Conservation (phyloP, 2,329 filamentous ascomycete species). For the Phaeosphaeriaceae sp. region DNA sequence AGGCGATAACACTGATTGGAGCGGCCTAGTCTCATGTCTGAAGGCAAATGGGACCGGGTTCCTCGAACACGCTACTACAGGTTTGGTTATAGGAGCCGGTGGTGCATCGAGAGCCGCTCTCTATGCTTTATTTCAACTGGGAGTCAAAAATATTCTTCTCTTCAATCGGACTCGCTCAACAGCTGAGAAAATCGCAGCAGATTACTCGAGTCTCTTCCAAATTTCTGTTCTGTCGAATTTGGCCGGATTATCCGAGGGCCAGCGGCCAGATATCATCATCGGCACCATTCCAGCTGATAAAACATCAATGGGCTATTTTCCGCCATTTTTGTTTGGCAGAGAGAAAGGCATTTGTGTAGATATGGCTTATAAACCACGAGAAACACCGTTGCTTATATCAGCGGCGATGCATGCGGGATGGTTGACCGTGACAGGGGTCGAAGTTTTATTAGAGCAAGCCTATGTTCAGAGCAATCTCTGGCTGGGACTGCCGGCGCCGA, state of each 20-base stretch:
- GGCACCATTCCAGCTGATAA: neutral
- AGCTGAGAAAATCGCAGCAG: slow-evolving; percentile 1
- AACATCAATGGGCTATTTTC: neutral
- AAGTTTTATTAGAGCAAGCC: slow-evolving; percentile 6
- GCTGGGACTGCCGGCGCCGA: too few species aligned
- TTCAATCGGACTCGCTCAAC: slow-evolving; percentile 2
- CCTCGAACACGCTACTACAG: neutral
- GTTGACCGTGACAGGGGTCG: slow-evolving; percentile 1
- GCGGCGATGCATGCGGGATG: neutral
- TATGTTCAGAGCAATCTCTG: slow-evolving; percentile 5
- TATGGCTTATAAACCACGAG: slow-evolving; percentile 7
- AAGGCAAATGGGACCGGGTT: neutral
- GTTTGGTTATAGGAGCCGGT: slow-evolving; percentile 5
- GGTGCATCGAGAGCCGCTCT: slow-evolving; percentile 6
- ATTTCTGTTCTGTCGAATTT: neutral
- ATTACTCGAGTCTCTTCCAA: neutral
- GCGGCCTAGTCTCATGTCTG: slow-evolving; percentile 3
- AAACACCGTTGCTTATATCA: slow-evolving; percentile 6
- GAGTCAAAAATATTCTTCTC: neutral
- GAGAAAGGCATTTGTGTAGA: slow-evolving; percentile 2
- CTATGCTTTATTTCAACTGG: slow-evolving; percentile 2
- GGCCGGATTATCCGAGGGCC: too few species aligned
- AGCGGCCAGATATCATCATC: too few species aligned
- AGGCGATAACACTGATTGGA: slow-evolving; percentile 10
- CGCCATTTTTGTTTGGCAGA: neutral